A percentile compares a stretch with the other conserved stretches of the same genome.
These are phyloP conservation scores for Phytophthora aleatoria DNA, from an alignment of 352 stramenopile species.

Conservation along the genomic window DNA sequence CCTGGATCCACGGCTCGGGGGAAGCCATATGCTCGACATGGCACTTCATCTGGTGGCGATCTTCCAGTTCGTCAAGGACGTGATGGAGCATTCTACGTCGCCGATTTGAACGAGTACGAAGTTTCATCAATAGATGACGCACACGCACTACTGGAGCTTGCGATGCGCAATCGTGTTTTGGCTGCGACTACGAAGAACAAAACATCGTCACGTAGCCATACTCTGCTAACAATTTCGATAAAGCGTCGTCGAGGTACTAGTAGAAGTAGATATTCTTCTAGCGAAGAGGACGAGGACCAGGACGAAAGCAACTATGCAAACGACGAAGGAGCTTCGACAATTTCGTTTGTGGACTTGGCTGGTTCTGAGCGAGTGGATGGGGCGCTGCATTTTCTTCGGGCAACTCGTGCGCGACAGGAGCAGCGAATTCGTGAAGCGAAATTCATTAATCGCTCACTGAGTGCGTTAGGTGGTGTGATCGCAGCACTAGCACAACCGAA, in stretches of 20 bases:
- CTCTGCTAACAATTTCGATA: slow-evolving; percentile 64
- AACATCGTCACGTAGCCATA: slow-evolving; percentile 76
- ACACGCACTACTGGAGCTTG: slow-evolving; percentile 48
- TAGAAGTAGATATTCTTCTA: slow-evolving; percentile 16
- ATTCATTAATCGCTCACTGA: slow-evolving; percentile 80
- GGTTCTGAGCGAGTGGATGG: slow-evolving; percentile 70
- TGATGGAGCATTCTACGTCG: slow-evolving; percentile 64
- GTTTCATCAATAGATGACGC: slow-evolving; percentile 54
- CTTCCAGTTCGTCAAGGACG: slow-evolving; percentile 53
- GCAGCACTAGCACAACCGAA: slow-evolving; percentile 50
- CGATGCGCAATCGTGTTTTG: slow-evolving; percentile 55
- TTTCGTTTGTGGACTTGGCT: slow-evolving; percentile 78
- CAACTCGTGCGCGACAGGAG: slow-evolving; percentile 56
- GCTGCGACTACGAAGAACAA: slow-evolving; percentile 65
- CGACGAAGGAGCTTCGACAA: slow-evolving; percentile 33
- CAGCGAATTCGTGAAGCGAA: slow-evolving; percentile 77
- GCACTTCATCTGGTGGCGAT: slow-evolving; percentile 11
- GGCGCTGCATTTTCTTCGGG: slow-evolving; percentile 52
- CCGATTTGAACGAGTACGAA: slow-evolving; percentile 58
- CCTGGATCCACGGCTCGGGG: slow-evolving; percentile 3
- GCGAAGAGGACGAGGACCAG: slow-evolving; percentile 14
- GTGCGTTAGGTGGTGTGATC: slow-evolving; percentile 71
- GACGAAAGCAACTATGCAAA: background rate
- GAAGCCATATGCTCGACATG: slow-evolving; percentile 1
- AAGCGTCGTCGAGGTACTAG: slow-evolving; percentile 14